Evolutionary conservation across 192 early-diverging fungal genomes (phyloP), one percentile per base, ranked within the genome.

Genomic region (Coemansia sp.): DNA sequence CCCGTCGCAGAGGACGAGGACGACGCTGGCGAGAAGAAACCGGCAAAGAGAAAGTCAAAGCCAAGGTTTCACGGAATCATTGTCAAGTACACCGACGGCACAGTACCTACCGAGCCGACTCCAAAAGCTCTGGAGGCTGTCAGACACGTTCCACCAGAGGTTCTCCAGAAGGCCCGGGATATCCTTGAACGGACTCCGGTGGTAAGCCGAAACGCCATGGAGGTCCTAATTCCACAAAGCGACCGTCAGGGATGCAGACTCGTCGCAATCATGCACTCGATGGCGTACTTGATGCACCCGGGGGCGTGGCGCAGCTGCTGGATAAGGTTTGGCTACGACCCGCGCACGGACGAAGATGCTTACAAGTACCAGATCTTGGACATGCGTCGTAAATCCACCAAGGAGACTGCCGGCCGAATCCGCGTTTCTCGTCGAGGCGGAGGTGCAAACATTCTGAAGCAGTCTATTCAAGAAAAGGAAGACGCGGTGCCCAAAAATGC

Each of bases 261-360:
- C 13, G 64, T 44, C 54, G 51, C 34, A 3, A 39, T 74, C 35
- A 74, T 79, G 72, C 56, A 67, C 19, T 67, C 62, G 14, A 46
- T 75, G 31, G 62, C 81, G 4, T 84, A 84, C 31, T 17, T 72
- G 33, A 79, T 84, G 77, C 64, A 75, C 0, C 61, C 33, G 0
- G 77, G 81, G 2, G 64, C 81, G 8, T 84, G 81, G 81, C 73
- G 81, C 41, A 73, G 66, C 62, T 84, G 81, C 68, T 84, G 81
- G 81, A 76, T 84, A 44, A 66, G 77, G 7, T 68, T 76, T 56
- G 81, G 81, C 57, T 84, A 84, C 39, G 81, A 84, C 16, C 81
- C 81, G 27, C 76, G 81, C 37, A 70, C 62, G 31, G 62, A 78
- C 24, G 56, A 61, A 13, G 81, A 70, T 13, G 50, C 80, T 1